Evolutionary conservation across 257 asterid genomes (phyloP).

Genomic region (Solanum chaucha): DNA sequence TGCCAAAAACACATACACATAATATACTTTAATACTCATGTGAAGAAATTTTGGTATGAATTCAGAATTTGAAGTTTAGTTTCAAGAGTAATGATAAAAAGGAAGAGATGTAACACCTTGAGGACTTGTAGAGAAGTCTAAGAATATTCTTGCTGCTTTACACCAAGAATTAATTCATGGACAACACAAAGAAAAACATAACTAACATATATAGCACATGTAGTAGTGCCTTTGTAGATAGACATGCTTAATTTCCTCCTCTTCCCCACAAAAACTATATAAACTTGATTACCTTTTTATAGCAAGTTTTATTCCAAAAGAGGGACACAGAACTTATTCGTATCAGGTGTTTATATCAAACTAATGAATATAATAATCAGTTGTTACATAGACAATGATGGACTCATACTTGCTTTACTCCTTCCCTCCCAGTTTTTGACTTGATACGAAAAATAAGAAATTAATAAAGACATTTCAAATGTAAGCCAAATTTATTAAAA

Average conservation of each 20-base stretch:
- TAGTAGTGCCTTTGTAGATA: neutral
- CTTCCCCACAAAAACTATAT: neutral
- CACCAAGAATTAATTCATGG: neutral
- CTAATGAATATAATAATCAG: neutral
- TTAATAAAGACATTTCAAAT: too few relatives aligned
- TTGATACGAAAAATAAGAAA: too few relatives aligned
- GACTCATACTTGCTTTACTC: neutral
- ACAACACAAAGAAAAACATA: neutral
- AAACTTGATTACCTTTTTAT: neutral
- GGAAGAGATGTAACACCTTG: neutral
- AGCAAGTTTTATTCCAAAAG: neutral
- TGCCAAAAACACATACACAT: neutral
- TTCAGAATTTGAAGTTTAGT: neutral
- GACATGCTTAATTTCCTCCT: neutral
- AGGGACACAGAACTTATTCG: neutral
- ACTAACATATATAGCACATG: neutral
- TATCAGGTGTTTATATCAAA: neutral
- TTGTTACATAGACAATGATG: neutral
- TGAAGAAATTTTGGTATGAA: neutral
- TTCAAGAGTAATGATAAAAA: neutral
- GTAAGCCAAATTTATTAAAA: too few relatives aligned
- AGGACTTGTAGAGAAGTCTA: neutral
- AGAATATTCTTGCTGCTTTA: neutral
- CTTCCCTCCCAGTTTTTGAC: neutral
- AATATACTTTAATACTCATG: neutral